Evolutionary conservation across 2,329 filamentous ascomycete genomes (phyloP), one percentile per base, ranked within the genome.

Genomic region (Chalara sp.): DNA sequence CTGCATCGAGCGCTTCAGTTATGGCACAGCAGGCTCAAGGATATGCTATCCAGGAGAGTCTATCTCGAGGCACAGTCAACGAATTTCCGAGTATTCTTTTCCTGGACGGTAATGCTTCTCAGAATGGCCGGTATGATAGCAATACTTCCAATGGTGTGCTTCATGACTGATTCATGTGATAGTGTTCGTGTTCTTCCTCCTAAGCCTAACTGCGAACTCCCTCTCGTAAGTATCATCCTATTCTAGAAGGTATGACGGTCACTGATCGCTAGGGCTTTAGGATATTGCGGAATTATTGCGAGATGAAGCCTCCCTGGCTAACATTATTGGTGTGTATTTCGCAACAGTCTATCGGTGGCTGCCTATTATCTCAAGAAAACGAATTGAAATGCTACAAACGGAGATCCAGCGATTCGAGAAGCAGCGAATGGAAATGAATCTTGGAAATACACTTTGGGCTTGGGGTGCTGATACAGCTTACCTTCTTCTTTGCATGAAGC

Each of bases 401-500:
- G 21, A 21, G 21, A 21, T 21, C 21, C 21, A 21, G 21, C 21
- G 21, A 21, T 21, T 21, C 21, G 21, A 21, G 21, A 21, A 21
- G 21, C 21, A 21, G 21, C 21, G 21, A 21, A 21, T 21, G 21
- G 58, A 53, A 35, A 53, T 54, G 49, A 70, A 69, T 43, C 64
- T 73, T 31, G 62, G 65, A 6, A 69, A 71, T 47, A 67, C 70
- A 8, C 50, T 70, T 5, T 69, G 70, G 61, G 71, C 75, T 52
- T 68, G 66, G 42, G 72, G 72, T 12, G 66, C 72, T 2, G 74
- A 76, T 54, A 62, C 74, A 21, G 72, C 72, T 37, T 62, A 76
- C 35, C 64, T 76, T 11, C 73, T 74, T 52, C 60, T 77, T 32
- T 67, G 68, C n/a, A 76, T 76, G 72, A 74, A 72, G 58, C 67